These are phyloP conservation scores for Friedmanniomyces endolithicus DNA, from an alignment of 495 filamentous ascomycete species.

Conservation along the genomic window DNA sequence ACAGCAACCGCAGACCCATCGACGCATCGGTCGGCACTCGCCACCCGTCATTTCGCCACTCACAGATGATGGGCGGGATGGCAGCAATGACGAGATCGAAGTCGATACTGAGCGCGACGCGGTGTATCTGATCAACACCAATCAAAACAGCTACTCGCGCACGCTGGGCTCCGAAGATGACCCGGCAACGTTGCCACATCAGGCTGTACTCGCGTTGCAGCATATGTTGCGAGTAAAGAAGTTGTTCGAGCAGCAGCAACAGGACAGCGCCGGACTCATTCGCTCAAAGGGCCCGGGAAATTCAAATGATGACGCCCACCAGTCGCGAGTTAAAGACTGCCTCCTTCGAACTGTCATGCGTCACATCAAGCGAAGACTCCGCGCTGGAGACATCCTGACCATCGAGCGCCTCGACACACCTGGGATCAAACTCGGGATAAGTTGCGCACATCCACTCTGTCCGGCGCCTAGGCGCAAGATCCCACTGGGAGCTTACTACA, in stretches of 20 bases:
- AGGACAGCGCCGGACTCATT: neutral
- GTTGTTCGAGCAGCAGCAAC: neutral
- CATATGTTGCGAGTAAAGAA: neutral
- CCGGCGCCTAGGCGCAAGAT: neutral
- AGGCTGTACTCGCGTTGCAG: neutral
- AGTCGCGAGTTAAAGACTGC: neutral
- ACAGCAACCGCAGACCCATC: neutral
- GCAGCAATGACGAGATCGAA: neutral
- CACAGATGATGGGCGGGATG: neutral
- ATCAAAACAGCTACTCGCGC: neutral
- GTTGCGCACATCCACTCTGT: neutral
- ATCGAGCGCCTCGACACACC: neutral
- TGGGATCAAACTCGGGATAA: neutral
- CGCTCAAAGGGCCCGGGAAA: neutral
- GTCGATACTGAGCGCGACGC: slow-evolving; percentile 2
- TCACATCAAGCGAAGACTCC: neutral
- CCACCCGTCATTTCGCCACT: neutral
- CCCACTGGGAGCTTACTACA: neutral
- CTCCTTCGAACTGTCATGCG: neutral
- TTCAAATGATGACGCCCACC: neutral
- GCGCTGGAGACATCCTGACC: neutral
- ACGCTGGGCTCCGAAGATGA: neutral
- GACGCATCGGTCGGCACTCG: no score
- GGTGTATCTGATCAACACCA: neutral
- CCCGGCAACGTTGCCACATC: neutral